Conservation (phyloP, 2,329 filamentous ascomycete species). For the Mycosphaerella sp. region DNA sequence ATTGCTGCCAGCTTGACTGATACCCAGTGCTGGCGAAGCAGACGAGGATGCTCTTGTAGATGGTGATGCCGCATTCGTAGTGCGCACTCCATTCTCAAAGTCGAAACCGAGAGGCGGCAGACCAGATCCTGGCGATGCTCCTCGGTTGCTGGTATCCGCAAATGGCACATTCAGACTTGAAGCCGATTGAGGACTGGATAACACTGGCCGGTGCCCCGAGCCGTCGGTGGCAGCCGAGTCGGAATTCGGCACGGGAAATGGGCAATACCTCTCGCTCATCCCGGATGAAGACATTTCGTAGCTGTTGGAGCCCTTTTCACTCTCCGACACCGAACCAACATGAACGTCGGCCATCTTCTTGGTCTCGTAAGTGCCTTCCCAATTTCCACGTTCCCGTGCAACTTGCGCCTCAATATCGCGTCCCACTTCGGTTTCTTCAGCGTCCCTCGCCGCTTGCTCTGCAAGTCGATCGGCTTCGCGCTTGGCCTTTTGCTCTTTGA, state of each 20-base stretch:
- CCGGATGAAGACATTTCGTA: conserved; percentile 5
- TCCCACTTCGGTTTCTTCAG: conserved; percentile 62
- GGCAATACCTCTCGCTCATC: conserved; percentile 9
- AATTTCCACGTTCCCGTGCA: conserved; percentile 56
- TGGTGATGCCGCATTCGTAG: not conserved
- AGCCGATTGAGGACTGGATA: not conserved
- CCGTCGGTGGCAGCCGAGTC: conserved; percentile 3
- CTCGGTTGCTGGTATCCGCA: conserved; percentile 5
- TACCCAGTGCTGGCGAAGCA: conserved; percentile 10
- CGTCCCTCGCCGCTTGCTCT: conserved; percentile 52
- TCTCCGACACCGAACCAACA: conserved; percentile 44
- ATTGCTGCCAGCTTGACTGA: conserved; percentile 3
- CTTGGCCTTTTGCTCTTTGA: conserved; percentile 50
- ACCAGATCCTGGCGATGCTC: conserved; percentile 11
- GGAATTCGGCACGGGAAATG: conserved; percentile 10
- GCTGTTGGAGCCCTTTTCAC: conserved; percentile 9
- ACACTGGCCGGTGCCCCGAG: not conserved
- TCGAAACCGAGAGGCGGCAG: conserved; percentile 9
- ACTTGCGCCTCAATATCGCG: conserved; percentile 58
- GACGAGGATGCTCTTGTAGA: conserved; percentile 1
- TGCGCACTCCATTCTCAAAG: not conserved
- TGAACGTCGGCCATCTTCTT: conserved; percentile 37
- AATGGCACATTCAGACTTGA: conserved; percentile 7
- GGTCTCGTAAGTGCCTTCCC: conserved; percentile 67
- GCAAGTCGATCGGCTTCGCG: conserved; percentile 43